Evolutionary conservation across 2,329 filamentous ascomycete species (phyloP).

Genomic region (Diaporthe sp.): DNA sequence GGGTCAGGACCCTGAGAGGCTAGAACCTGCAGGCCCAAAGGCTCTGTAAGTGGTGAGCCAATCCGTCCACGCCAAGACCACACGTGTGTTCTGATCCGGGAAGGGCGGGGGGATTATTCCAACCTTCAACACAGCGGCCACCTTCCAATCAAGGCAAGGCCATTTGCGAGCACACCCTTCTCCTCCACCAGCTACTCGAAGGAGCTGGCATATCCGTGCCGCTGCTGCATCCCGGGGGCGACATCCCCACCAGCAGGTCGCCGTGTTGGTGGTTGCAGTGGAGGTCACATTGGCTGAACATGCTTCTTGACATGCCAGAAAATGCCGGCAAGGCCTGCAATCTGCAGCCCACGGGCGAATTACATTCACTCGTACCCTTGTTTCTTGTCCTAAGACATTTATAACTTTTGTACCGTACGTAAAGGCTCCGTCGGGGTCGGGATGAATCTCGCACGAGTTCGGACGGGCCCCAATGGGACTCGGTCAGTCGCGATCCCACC

Average conservation of each 20-base stretch:
- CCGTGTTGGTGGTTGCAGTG: not conserved
- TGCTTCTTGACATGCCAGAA: conserved; percentile 1
- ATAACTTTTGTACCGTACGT: not conserved
- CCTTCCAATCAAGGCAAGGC: conserved; percentile 32
- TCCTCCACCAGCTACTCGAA: not conserved
- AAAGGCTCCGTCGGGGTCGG: not conserved
- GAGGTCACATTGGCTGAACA: conserved; percentile 14
- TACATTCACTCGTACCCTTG: conserved; percentile 28
- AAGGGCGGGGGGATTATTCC: not conserved
- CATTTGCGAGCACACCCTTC: not conserved
- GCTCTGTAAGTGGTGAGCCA: conserved; percentile 15
- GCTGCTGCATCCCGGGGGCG: not conserved
- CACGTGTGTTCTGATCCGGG: conserved; percentile 26
- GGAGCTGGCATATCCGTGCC: not conserved
- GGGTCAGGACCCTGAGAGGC: not conserved
- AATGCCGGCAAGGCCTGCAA: conserved; percentile 22
- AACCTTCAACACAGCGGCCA: not conserved
- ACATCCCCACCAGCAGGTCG: not conserved
- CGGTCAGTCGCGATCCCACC: conserved; percentile 10
- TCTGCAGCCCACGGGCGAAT: conserved; percentile 23
- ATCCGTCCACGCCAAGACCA: conserved; percentile 23
- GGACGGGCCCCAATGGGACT: not conserved
- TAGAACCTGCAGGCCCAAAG: not conserved
- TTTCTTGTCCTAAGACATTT: too few species aligned
- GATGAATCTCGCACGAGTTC: not conserved